phyloP scores from a whole-genome alignment of 1,284 basidiomycete species.

The Ustilago loliicola region DNA sequence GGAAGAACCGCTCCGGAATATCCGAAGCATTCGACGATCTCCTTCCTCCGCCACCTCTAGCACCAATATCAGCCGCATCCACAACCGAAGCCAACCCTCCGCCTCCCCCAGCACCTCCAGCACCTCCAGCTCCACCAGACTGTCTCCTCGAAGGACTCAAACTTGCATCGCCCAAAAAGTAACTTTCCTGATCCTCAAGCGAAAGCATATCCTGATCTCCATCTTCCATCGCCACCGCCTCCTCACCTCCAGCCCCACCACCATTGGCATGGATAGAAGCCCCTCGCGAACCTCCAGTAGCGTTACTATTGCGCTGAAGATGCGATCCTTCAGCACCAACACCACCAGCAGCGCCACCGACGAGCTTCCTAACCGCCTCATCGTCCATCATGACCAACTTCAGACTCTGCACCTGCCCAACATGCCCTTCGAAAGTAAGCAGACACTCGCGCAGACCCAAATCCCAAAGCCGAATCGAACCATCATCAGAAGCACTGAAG shows the following conservation, averaged over 20 bases:
- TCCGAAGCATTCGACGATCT: constrained; percentile 21
- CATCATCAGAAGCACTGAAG: constrained; percentile 96
- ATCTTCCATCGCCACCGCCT: constrained; percentile 8
- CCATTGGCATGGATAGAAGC: constrained; percentile 6
- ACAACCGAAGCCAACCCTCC: constrained; percentile 17
- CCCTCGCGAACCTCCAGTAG: not conserved
- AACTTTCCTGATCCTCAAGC: constrained; percentile 47
- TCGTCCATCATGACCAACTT: constrained; percentile 77
- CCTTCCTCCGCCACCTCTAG: constrained; percentile 17
- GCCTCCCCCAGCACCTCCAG: no score
- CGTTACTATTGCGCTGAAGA: constrained; percentile 19
- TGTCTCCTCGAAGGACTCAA: constrained; percentile 25
- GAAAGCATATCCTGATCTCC: constrained; percentile 50
- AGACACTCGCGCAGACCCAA: constrained; percentile 84
- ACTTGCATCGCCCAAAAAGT: constrained; percentile 43
- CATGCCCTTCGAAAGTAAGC: constrained; percentile 87
- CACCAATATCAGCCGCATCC: constrained; percentile 28
- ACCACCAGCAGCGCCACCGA: constrained; percentile 65
- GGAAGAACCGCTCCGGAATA: constrained; percentile 43
- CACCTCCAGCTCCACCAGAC: constrained; percentile 4
- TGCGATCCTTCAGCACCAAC: constrained; percentile 34
- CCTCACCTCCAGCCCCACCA: constrained; percentile 17
- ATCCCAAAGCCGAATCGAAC: constrained; percentile 94
- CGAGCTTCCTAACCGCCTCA: constrained; percentile 63
- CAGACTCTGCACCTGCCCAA: constrained; percentile 94